Percentiles rank a stretch among this genome's conserved stretches.
These are phyloP conservation scores for Aspergillus fumigatus DNA, from an alignment of 2,329 filamentous ascomycete species.

Conservation along the genomic window DNA sequence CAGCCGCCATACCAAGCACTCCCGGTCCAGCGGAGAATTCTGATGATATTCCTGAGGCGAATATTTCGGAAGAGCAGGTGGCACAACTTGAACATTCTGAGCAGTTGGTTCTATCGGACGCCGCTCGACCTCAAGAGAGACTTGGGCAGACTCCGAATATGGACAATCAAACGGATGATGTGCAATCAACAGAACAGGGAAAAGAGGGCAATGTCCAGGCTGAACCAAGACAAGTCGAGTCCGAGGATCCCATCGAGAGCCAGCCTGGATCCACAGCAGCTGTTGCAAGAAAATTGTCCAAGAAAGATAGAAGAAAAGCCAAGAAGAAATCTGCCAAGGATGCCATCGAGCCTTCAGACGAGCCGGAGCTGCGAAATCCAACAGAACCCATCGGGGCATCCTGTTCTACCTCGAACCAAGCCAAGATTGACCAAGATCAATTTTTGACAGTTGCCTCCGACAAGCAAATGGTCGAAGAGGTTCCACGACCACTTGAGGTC, in stretches of 20 bases:
- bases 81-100: background rate
- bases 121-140: background rate
- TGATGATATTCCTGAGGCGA: background rate
- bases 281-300: slow-evolving; percentile 25
- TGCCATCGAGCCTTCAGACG: slow-evolving; percentile 2
- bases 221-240: slow-evolving; percentile 6
- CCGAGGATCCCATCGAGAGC: slow-evolving; percentile 2
- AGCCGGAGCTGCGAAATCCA: slow-evolving; percentile 4
- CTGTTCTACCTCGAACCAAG: background rate
- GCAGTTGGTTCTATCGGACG: slow-evolving; percentile 6
- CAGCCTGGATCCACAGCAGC: slow-evolving; percentile 7
- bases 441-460: background rate
- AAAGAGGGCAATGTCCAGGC: slow-evolving; percentile 5
- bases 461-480: background rate
- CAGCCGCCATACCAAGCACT: background rate
- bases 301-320: slow-evolving; percentile 35
- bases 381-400: background rate
- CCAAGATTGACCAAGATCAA: slow-evolving; percentile 3
- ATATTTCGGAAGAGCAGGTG: background rate
- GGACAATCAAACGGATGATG: background rate
- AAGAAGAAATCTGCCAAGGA: slow-evolving; percentile 23
- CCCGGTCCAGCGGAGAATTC: background rate
- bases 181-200: background rate
- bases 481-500: background rate
- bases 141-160: background rate